Base-by-base conservation (phyloP, 768 basidiomycete species). In the Boletus patriciae region DNA sequence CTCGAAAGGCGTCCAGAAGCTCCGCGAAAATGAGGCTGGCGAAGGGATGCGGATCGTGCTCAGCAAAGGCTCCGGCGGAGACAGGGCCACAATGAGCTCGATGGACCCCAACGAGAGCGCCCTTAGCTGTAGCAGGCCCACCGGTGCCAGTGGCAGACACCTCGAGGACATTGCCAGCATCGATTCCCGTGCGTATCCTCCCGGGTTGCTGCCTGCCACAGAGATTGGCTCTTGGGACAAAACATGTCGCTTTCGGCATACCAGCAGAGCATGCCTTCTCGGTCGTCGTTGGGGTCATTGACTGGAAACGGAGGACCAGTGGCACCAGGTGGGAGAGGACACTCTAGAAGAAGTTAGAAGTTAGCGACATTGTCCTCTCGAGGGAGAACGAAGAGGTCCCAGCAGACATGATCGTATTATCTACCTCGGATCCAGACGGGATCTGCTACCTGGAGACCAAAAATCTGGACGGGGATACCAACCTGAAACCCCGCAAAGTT, bases 331-430 rank as follows among this genome's bases (percentile, higher is more conserved):
- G 96, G 96, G 94, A 98, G 68, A 79, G 96, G 53, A 98, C 96
- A 15, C 76, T 98, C 2, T 98, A 96, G 96, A 98, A 98, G 80
- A 98, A 98, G 78, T 80, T 98, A 42, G 94, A 97, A 68, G 94
- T 98, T 13, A 96, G 96, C n/a, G 96, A 98, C 68, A 74, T 98
- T 21, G 92, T 98, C 31, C 76, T 98, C 9, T 77, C 98, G 34
- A 78, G 88, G 56, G 94, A 98, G 62, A 90, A 98, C 72, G 96
- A 98, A 48, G 95, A 97, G 73, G 89, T 98, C 13, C 96, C 96
- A 0, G 96, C 96, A 9, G 96, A 99, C 67, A 88, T 98, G 61
- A 81, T 95, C 58, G 92, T 99, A 1, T 82, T 98, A 7, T 86
- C 93, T 10, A 95, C 95, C 0, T 94, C 93, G 10, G 93, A 97